These are phyloP conservation scores for Dorcoceras hygrometricum DNA, from an alignment of 257 asterid genomes.

Conservation along the genomic window DNA sequence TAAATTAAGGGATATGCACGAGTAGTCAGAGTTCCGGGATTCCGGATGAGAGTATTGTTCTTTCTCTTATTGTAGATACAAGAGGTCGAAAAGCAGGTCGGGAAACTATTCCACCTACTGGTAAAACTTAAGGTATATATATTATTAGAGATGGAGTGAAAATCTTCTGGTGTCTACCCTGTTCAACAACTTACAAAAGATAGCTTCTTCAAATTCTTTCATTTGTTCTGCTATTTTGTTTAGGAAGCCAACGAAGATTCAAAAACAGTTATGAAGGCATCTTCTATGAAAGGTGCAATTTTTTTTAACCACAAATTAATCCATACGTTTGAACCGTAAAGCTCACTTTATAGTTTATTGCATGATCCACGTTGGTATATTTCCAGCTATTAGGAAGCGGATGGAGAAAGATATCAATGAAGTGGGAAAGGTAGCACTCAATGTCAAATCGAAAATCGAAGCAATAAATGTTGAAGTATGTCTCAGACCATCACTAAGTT, in stretches of 20 bases:
- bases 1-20: too few species aligned
- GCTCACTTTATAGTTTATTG: not conserved
- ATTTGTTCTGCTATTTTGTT: slow-evolving; percentile 11
- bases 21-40: too few species aligned
- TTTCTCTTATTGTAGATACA: slow-evolving; percentile 44
- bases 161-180: too few species aligned
- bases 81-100: slow-evolving; percentile 74
- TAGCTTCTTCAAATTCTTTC: not conserved
- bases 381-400: slow-evolving; percentile 79
- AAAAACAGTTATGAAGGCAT: slow-evolving; percentile 78
- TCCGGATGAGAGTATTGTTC: not conserved
- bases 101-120: slow-evolving; percentile 51
- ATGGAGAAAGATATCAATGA: slow-evolving; percentile 87
- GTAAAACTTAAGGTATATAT: slow-evolving; percentile 64
- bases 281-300: slow-evolving; percentile 72
- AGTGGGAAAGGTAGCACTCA: slow-evolving; percentile 79
- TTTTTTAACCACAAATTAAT: not conserved
- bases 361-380: slow-evolving; percentile 7
- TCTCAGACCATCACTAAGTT: slow-evolving; percentile 6
- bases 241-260: slow-evolving; percentile 92
- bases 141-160: not conserved
- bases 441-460: slow-evolving; percentile 64
- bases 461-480: slow-evolving; percentile 63
- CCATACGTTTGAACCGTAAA: too few species aligned
- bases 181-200: too few species aligned